Evolutionary conservation across 2,329 filamentous ascomycete species (phyloP), one percentile per base, ranked within the genome.

Genomic region (Cytospora leucostoma): DNA sequence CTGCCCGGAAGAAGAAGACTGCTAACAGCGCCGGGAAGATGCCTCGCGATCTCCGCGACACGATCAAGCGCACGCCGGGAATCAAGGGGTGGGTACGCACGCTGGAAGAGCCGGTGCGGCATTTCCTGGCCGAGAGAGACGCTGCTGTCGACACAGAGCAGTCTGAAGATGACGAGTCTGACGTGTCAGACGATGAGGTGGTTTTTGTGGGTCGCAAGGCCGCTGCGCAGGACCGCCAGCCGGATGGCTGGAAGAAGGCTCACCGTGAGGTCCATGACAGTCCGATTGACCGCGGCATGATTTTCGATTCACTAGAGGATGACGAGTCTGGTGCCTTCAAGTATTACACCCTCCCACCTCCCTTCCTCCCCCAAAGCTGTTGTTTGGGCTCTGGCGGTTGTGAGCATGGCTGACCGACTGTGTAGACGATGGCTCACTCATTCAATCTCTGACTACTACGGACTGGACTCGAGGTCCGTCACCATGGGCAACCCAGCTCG

Each of bases 371-470:
- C n/a, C 49, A 70, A 44, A 44, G 5, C 61, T 34, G 37, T 58
- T 53, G 66, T 53, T 59, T 65, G 37, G n/a, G 34, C 32, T 56
- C 33, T 33, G 15, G 49, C 35, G 38, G 32, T 27, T 50, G n/a
- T 38, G 55, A 51, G 37, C 15, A 38, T 33, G 37, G 44, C 38
- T 56, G 32, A 63, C 51, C 34, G 15, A 58, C 7, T n/a, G 11
- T 12, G 6, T 53, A 94, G 91, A 68, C 90, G 94, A 67, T 98
- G 93, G 91, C 85, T 98, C 60, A 92, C 96, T 1, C 93, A 98
- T 76, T 90, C 91, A 63, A 93, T 98, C 67, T 94, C 92, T 11
- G 86, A 89, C 49, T 98, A 98, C 75, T 98, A 98, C 73, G 93
- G 93, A 52, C 83, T 97, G 62, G 85, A 88, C 65, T 97, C 93